A percentile compares a stretch with the other conserved stretches of the same genome.
These are phyloP conservation scores for Neoboletus magnificus DNA, from an alignment of 768 basidiomycete genomes.

Conservation along the genomic window DNA sequence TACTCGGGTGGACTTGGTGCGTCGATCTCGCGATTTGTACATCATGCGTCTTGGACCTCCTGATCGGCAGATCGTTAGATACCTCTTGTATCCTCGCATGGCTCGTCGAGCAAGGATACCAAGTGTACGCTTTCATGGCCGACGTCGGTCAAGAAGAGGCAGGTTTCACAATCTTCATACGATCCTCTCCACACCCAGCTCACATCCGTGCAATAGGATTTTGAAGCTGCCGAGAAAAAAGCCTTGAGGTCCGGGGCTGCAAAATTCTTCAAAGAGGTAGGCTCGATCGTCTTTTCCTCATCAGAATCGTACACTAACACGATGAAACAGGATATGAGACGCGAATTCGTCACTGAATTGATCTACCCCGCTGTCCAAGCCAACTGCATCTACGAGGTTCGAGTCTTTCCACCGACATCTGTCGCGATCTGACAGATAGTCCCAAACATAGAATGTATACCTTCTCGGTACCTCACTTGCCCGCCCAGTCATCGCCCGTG, in stretches of 20 bases:
- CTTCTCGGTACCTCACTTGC: slow-evolving; percentile 97
- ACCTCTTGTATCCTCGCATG: slow-evolving; percentile 99
- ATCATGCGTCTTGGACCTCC: background rate
- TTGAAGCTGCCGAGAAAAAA: slow-evolving; percentile 86
- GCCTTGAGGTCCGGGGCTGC: slow-evolving; percentile 91
- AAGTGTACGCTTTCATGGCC: slow-evolving; percentile 96
- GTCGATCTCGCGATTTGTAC: slow-evolving; percentile 28
- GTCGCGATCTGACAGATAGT: background rate
- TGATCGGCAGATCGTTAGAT: slow-evolving; percentile 43
- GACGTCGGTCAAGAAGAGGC: slow-evolving; percentile 93
- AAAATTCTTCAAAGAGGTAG: slow-evolving; percentile 89
- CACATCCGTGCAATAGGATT: slow-evolving; percentile 58
- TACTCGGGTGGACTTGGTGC: slow-evolving; percentile 97
- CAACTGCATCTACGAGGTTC: slow-evolving; percentile 96
- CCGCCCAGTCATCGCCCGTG: slow-evolving; percentile 97
- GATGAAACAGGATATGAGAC: slow-evolving; percentile 76
- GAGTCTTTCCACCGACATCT: slow-evolving; percentile 2
- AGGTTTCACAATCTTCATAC: slow-evolving; percentile 2
- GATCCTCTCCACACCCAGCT: background rate
- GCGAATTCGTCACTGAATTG: slow-evolving; percentile 92
- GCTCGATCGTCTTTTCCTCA: background rate
- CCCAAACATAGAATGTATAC: slow-evolving; percentile 74
- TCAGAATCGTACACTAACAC: background rate
- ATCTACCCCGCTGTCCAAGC: slow-evolving; percentile 99
- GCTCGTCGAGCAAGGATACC: slow-evolving; percentile 97